Evolutionary conservation across 345 rosid species (phyloP).

Genomic region (Camelina neglecta): DNA sequence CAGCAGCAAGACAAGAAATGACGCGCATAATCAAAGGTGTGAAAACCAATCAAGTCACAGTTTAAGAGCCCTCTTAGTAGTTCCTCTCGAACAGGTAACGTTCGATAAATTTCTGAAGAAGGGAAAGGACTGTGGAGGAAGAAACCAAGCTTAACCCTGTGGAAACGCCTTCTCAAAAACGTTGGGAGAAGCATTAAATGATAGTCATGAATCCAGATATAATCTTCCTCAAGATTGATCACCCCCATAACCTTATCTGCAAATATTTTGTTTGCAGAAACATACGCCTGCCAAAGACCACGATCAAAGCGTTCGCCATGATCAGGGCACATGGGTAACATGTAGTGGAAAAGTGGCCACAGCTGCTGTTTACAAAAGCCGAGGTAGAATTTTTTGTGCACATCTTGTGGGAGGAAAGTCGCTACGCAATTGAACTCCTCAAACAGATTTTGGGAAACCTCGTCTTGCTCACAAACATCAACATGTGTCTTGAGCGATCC

Average conservation of each 20-base stretch:
- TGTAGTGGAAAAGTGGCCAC: slow-evolving; percentile 62
- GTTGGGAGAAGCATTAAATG: slow-evolving; percentile 60
- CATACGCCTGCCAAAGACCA: slow-evolving; percentile 54
- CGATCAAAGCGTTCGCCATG: slow-evolving; percentile 53
- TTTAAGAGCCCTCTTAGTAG: slow-evolving; percentile 52
- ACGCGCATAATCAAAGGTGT: slow-evolving; percentile 58
- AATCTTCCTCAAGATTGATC: slow-evolving; percentile 53
- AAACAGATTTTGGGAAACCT: slow-evolving; percentile 48
- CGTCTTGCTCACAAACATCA: slow-evolving; percentile 52
- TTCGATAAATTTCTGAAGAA: slow-evolving; percentile 56
- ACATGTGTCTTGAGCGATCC: slow-evolving; percentile 54
- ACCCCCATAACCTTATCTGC: slow-evolving; percentile 56
- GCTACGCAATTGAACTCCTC: slow-evolving; percentile 56
- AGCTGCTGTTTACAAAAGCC: slow-evolving; percentile 57
- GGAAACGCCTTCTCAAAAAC: slow-evolving; percentile 50
- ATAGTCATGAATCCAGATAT: slow-evolving; percentile 62
- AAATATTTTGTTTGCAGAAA: slow-evolving; percentile 57
- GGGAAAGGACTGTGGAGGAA: slow-evolving; percentile 62
- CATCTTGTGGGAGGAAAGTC: slow-evolving; percentile 53
- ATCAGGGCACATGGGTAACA: slow-evolving; percentile 57
- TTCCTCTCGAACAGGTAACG: slow-evolving; percentile 55
- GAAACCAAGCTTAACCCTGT: slow-evolving; percentile 58
- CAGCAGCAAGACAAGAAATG: slow-evolving; percentile 60
- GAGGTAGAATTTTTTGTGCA: slow-evolving; percentile 51
- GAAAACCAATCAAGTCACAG: slow-evolving; percentile 58